Conservation (phyloP, 352 stramenopile species). For the Phytophthora europaea region DNA sequence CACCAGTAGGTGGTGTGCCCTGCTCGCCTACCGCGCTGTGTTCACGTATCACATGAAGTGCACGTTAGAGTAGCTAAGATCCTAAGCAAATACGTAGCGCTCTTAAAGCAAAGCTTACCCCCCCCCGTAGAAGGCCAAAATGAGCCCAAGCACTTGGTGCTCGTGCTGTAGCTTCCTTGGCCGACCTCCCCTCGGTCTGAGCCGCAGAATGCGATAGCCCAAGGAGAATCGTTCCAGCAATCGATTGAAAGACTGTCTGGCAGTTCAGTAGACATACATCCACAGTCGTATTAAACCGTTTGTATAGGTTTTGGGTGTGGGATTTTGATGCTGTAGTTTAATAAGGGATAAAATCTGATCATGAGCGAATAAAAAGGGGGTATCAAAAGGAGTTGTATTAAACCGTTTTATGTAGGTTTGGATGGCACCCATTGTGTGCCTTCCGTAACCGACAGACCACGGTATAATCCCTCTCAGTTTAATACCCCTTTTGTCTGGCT, state of each 20-base stretch:
- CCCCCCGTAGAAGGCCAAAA: conserved; percentile 32
- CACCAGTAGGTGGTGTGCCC: conserved; percentile 9
- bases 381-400: neutral
- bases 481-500: too few species aligned
- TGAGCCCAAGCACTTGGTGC: conserved; percentile 22
- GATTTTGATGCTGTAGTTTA: neutral
- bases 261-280: neutral
- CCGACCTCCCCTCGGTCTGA: neutral
- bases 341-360: neutral
- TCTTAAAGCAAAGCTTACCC: neutral
- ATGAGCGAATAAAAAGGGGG: neutral
- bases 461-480: too few species aligned
- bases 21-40: neutral
- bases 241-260: neutral
- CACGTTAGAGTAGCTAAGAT: neutral
- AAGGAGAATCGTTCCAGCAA: neutral
- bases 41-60: too few species aligned
- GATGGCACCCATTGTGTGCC: neutral
- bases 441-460: too few species aligned
- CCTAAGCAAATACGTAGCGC: neutral
- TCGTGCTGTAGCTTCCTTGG: conserved; percentile 21
- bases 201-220: neutral
- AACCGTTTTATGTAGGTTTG: conserved; percentile 1
- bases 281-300: neutral
- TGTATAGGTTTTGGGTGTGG: neutral